phyloP scores from a whole-genome alignment of 75 land plant species.

The Picea sitchensis region DNA sequence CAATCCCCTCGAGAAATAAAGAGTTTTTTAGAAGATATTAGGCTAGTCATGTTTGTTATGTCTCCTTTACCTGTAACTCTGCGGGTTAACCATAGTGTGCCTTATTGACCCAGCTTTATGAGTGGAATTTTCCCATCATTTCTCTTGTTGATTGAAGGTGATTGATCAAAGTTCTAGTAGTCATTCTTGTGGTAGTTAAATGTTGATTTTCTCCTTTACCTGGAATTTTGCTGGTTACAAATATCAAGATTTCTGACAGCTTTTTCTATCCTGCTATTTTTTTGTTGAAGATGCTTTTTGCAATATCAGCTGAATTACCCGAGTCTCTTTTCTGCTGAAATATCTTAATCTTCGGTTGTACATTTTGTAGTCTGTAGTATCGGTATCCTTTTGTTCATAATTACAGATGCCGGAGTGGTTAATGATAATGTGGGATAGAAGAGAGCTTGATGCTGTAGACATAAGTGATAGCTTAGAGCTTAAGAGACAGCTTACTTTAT shows the following conservation, averaged over 20 bases:
- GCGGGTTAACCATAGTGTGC: no score
- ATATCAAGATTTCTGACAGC: not conserved
- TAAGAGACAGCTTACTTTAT: not conserved
- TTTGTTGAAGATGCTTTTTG: not conserved
- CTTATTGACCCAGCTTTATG: no score
- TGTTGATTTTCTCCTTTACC: not conserved
- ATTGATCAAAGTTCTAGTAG: not conserved
- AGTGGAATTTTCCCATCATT: no score
- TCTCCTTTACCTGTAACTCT: no score
- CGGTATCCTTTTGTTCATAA: not conserved
- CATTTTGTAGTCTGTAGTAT: not conserved
- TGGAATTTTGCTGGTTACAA: not conserved
- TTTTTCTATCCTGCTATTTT: slow-evolving; percentile 5
- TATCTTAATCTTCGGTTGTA: not conserved
- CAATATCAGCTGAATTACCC: not conserved
- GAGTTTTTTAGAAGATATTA: no score
- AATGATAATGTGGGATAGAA: not conserved
- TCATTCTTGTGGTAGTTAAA: not conserved
- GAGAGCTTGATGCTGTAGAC: not conserved
- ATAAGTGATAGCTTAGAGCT: not conserved
- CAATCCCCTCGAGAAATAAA: no score
- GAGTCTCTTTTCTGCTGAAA: not conserved
- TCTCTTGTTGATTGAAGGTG: no score
- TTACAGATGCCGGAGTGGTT: not conserved
- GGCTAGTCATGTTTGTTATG: no score